Base-by-base conservation (phyloP, 1,284 basidiomycete genomes). In the Puccinia novopanici region DNA sequence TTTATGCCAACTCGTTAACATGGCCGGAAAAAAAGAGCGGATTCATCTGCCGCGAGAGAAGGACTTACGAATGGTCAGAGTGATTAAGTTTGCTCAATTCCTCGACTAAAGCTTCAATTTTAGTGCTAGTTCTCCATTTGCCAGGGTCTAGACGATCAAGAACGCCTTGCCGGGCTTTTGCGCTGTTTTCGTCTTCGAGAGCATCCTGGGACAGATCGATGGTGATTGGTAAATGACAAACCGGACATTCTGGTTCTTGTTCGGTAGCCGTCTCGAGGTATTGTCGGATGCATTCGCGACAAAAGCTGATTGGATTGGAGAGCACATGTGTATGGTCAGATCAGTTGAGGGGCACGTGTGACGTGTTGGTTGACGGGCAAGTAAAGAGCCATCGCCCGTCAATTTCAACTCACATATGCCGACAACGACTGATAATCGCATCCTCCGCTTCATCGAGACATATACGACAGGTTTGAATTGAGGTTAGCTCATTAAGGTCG, bases 361-460 rank as follows among this genome's bases (percentile, higher is more conserved):
- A 75, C 27, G 27, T 34, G 45, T 6, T 27, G 45, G 0, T 15
- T 9, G 8, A 3, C n/a, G 57, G 37, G 8, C 50, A 30, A 40
- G 61, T 65, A 10, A n/a, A n/a, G 9, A n/a, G 45, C 22, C 54
- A 12, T 45, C 0, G 34, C 61, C 8, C n/a, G 5, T 42, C 30
- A 19, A 55, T 42, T 24, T 55, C 52, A 57, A 80, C 84, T 84
- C 93, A 94, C 82, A 94, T 91, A 85, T 96, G 94, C 67, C 89
- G 89, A 86, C 97, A 99, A 83, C 91, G 92, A 42, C 94, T 92
- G 76, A 86, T 86, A 82, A 99, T 98, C 0, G 96, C 95, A 84
- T 99, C 97, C 86, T 99, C 97, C 0, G 94, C 96, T 75, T 97
- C 89, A 83, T 99, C 97, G 83, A 95, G 93, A 86, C 97, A 99